Conservation (phyloP, 208 protist species). For the Phytomonas sp. region DNA sequence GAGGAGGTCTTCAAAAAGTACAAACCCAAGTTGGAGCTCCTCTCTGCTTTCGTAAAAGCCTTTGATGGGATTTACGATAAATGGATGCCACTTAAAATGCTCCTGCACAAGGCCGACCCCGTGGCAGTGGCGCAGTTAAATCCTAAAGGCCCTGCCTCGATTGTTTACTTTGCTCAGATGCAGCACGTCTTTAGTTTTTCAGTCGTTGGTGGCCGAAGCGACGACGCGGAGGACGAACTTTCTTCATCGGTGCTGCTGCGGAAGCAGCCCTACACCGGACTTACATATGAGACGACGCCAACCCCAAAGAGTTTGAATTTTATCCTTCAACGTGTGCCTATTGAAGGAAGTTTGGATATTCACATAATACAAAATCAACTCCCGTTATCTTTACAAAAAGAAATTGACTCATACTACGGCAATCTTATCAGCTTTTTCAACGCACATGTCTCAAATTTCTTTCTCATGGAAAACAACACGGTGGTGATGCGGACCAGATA, state of each 20-base stretch:
- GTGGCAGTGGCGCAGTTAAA: slow-evolving; percentile 44
- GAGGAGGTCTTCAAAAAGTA: slow-evolving; percentile 45
- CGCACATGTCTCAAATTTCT: slow-evolving; percentile 66
- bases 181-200: slow-evolving; percentile 85
- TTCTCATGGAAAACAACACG: slow-evolving; percentile 35
- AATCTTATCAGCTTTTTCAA: slow-evolving; percentile 40
- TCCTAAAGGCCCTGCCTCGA: slow-evolving; percentile 42
- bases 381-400: slow-evolving; percentile 20
- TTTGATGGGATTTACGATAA: slow-evolving; percentile 50
- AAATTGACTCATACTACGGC: slow-evolving; percentile 60
- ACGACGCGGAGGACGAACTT: not conserved
- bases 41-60: slow-evolving; percentile 34
- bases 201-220: slow-evolving; percentile 11
- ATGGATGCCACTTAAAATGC: slow-evolving; percentile 74
- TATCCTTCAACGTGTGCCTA: slow-evolving; percentile 41
- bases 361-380: slow-evolving; percentile 22
- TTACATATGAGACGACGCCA: slow-evolving; percentile 60
- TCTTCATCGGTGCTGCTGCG: slow-evolving; percentile 46
- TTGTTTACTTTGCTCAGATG: slow-evolving; percentile 89
- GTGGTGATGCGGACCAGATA: slow-evolving; percentile 79
- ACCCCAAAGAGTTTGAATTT: slow-evolving; percentile 54
- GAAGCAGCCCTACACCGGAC: slow-evolving; percentile 39
- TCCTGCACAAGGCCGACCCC: slow-evolving; percentile 50
- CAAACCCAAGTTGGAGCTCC: slow-evolving; percentile 30
- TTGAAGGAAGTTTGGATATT: slow-evolving; percentile 49